Evolutionary conservation across 345 rosid genomes (phyloP), one percentile per base, ranked within the genome.

Genomic region (Camelina hispida): DNA sequence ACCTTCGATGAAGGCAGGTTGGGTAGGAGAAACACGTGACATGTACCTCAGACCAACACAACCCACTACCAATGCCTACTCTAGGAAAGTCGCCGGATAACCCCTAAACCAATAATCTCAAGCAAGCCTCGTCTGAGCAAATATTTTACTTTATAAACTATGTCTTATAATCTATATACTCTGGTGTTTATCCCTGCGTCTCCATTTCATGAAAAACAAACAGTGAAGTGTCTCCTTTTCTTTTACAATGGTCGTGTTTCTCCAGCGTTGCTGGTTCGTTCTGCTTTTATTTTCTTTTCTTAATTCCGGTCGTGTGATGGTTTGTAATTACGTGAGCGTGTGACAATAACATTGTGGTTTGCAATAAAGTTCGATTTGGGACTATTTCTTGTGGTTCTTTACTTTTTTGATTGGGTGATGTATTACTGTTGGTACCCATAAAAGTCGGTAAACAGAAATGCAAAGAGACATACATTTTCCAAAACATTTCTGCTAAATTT

Each of bases 1-100:
- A 6, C 88, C 84, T 6, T 80, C 86, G 16, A 91, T 91, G 88
- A 87, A 82, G 78, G 89, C 91, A 6, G 96, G 93, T 38, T 90
- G 95, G 87, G 79, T 69, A 12, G 79, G 74, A 20, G 91, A 75
- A 72, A 80, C 85, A 17, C 87, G 81, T 17, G 87, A 81, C 79
- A 55, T 62, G 80, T 84, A 72, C 72, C 86, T 85, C 13, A 79
- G 87, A 77, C 85, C 88, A 77, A 80, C 85, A 46, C 86, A 83
- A 44, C 82, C 81, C 20, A 69, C 84, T 46, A 82, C 80, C 73
- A 78, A 83, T 53, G 71, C 80, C 64, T 84, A 79, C 61, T 12
- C 74, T 5, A 80, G 95, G 79, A 91, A 87, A 72, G 91, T 85
- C 64, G 86, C 80, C 10, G 93, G 89, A 64, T 87, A 76, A 82